Conservation (phyloP, 169 alveolate genomes). For the Cryptosporidium canis region DNA sequence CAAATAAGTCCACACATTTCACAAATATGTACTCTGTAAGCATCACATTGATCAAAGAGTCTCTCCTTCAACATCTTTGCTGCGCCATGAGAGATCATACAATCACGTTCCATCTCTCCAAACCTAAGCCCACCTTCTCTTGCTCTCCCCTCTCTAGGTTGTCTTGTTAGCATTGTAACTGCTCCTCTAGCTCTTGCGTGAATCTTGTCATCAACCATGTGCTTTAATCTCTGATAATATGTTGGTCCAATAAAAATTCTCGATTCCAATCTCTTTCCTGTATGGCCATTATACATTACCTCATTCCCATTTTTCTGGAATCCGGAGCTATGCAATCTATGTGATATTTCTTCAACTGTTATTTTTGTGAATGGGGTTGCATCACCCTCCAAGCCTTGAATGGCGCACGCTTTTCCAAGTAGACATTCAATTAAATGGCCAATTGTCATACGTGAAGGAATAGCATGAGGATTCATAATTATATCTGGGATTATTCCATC, state of each 20-base stretch:
- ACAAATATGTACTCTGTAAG: slow-evolving; percentile 98
- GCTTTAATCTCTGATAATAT: slow-evolving; percentile 99
- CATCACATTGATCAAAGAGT: slow-evolving; percentile 98
- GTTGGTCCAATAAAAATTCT: slow-evolving; percentile 99
- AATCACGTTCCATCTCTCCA: slow-evolving; percentile 99
- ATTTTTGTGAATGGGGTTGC: slow-evolving; percentile 99
- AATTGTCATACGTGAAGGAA: slow-evolving; percentile 99
- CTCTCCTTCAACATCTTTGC: slow-evolving; percentile 99
- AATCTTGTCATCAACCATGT: slow-evolving; percentile 99
- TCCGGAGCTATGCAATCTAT: slow-evolving; percentile 95
- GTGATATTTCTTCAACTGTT: slow-evolving; percentile 96
- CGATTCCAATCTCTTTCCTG: slow-evolving; percentile 92
- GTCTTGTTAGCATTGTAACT: slow-evolving; percentile 97
- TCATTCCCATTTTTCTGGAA: slow-evolving; percentile 98
- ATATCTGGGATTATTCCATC: slow-evolving; percentile 99
- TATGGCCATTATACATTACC: slow-evolving; percentile 97
- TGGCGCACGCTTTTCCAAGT: slow-evolving; percentile 95
- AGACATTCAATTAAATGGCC: slow-evolving; percentile 99
- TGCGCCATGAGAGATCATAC: slow-evolving; percentile 99
- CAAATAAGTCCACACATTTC: slow-evolving; percentile 95
- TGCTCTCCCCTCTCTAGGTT: slow-evolving; percentile 99
- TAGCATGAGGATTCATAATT: slow-evolving; percentile 99
- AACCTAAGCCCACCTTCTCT: slow-evolving; percentile 97
- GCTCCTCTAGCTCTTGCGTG: slow-evolving; percentile 99
- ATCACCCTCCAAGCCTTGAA: slow-evolving; percentile 98